A percentile compares a stretch with the other conserved stretches of the same genome.
Conservation (phyloP, 768 basidiomycete species). For the Clathrus columnatus region DNA sequence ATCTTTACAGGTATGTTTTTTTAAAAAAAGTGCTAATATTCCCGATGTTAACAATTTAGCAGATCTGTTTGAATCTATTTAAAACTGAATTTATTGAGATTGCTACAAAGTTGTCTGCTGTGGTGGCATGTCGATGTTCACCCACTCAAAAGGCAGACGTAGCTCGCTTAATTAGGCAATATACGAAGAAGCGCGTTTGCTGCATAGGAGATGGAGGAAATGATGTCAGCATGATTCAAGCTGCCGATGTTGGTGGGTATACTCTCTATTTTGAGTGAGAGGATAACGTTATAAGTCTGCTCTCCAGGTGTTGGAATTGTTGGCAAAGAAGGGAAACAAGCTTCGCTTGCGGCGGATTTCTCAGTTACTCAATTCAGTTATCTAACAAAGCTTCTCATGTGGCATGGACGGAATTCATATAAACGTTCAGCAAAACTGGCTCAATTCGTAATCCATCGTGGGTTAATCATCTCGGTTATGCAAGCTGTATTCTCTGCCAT, state of each 20-base stretch:
- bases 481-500: constrained; percentile 94
- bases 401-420: constrained; percentile 99
- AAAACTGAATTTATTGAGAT: constrained; percentile 93
- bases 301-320: constrained; percentile 86
- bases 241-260: constrained; percentile 89
- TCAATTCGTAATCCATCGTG: constrained; percentile 97
- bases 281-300: constrained; percentile 16
- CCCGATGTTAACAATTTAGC: background rate
- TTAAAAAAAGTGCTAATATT: background rate
- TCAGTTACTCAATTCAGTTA: constrained; percentile 95
- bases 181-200: constrained; percentile 92
- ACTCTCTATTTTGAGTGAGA: background rate
- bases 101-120: constrained; percentile 89
- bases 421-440: constrained; percentile 96
- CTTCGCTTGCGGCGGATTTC: constrained; percentile 97
- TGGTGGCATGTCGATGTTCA: constrained; percentile 96
- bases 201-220: constrained; percentile 99
- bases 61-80: constrained; percentile 90
- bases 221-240: constrained; percentile 99
- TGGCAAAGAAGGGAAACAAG: constrained; percentile 98
- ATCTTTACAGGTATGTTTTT: constrained; percentile 65
- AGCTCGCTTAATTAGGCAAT: constrained; percentile 80
- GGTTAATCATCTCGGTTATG: constrained; percentile 94
- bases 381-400: constrained; percentile 91
- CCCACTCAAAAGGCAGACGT: constrained; percentile 99